These are phyloP conservation scores for Fusarium albidum DNA, from an alignment of 2,329 filamentous ascomycete species.

Conservation along the genomic window DNA sequence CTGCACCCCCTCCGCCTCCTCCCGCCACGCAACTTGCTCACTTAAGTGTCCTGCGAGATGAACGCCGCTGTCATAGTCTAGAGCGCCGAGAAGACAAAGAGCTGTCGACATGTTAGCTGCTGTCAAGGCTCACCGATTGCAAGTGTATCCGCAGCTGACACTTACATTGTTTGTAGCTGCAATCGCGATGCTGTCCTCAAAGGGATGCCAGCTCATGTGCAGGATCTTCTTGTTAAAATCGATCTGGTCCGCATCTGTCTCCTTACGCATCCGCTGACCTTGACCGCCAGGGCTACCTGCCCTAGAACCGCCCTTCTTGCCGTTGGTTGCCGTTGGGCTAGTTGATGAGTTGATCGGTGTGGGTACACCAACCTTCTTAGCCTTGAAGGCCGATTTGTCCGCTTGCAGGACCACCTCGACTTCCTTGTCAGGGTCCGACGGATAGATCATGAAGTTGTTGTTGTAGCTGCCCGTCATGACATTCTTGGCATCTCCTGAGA, in stretches of 20 bases:
- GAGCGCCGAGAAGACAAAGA: constrained; percentile 82
- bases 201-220: constrained; percentile 99
- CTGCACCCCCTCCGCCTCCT: constrained; percentile 19
- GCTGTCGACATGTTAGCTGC: constrained; percentile 53
- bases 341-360: constrained; percentile 91
- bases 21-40: constrained; percentile 24
- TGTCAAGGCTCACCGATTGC: neutral
- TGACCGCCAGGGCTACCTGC: constrained; percentile 85
- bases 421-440: constrained; percentile 93
- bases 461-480: constrained; percentile 99
- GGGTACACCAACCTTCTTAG: constrained; percentile 98
- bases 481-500: constrained; percentile 97
- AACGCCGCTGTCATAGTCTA: constrained; percentile 50
- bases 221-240: constrained; percentile 99
- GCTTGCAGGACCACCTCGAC: constrained; percentile 97
- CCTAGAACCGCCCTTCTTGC: constrained; percentile 89
- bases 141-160: constrained; percentile 29
- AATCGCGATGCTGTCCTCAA: constrained; percentile 99
- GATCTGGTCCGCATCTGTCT: constrained; percentile 98
- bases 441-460: constrained; percentile 99
- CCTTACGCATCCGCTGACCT: constrained; percentile 95
- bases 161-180: constrained; percentile 99
- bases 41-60: constrained; percentile 36
- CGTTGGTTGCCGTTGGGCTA: constrained; percentile 74
- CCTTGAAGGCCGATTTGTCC: constrained; percentile 99